phyloP scores from a whole-genome alignment of 1,139 yeast genomes.

The Blastobotrys apis region DNA sequence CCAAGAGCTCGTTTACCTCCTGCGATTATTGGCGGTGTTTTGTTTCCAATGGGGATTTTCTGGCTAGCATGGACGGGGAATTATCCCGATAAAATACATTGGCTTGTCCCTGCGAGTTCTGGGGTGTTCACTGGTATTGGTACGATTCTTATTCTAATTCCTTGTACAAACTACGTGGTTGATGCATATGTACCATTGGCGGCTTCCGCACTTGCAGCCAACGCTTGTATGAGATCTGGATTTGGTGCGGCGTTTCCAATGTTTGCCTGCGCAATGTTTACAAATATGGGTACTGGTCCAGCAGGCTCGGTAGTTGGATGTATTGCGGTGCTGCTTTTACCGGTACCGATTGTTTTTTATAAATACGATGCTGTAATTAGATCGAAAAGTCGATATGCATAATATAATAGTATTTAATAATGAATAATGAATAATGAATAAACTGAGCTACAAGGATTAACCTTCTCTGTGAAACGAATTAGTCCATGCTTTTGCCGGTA shows the following conservation, averaged over 20 bases:
- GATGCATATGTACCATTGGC: conserved; percentile 74
- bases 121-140: conserved; percentile 71
- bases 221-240: conserved; percentile 71
- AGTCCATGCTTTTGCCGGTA: too few relatives aligned
- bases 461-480: too few relatives aligned
- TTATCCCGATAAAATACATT: conserved; percentile 60
- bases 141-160: conserved; percentile 64
- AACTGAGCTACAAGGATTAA: too few relatives aligned
- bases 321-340: conserved; percentile 55
- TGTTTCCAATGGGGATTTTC: conserved; percentile 69
- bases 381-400: conserved; percentile 7
- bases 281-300: conserved; percentile 68
- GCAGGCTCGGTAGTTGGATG: conserved; percentile 73
- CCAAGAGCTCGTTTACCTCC: conserved; percentile 81
- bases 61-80: conserved; percentile 86
- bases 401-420: too few relatives aligned
- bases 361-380: conserved; percentile 2
- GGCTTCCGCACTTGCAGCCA: conserved; percentile 88
- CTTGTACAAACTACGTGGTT: conserved; percentile 70
- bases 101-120: conserved; percentile 76
- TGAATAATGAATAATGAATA: too few relatives aligned
- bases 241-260: conserved; percentile 75
- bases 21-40: conserved; percentile 60
- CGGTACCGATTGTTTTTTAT: conserved; percentile 64
- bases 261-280: conserved; percentile 69